Evolutionary conservation across 2,329 filamentous ascomycete species (phyloP).

Genomic region (Sclerotinia trifoliorum): DNA sequence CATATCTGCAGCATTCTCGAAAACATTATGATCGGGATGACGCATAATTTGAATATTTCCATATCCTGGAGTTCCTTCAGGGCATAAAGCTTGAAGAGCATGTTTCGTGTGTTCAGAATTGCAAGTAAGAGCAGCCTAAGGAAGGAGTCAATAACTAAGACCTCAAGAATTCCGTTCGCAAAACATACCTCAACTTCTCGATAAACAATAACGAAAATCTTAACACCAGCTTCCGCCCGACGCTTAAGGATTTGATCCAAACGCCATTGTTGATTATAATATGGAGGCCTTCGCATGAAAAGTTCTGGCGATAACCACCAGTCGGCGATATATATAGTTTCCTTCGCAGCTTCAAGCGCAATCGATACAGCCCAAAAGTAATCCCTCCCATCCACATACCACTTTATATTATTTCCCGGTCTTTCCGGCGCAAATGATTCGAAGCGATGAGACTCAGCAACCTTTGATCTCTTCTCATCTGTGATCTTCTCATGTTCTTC

Average conservation of each 20-base stretch:
- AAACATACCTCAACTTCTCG: slow-evolving; percentile 57
- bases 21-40: slow-evolving; percentile 91
- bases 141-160: slow-evolving; percentile 42
- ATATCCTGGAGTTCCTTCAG: slow-evolving; percentile 75
- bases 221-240: slow-evolving; percentile 85
- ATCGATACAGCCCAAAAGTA: slow-evolving; percentile 94
- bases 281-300: slow-evolving; percentile 81
- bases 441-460: slow-evolving; percentile 76
- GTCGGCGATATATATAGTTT: slow-evolving; percentile 92
- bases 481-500: slow-evolving; percentile 85
- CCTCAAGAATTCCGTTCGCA: neutral
- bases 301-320: slow-evolving; percentile 95
- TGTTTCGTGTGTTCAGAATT: slow-evolving; percentile 93
- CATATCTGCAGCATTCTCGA: slow-evolving; percentile 93
- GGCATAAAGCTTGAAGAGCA: slow-evolving; percentile 74
- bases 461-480: slow-evolving; percentile 73
- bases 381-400: slow-evolving; percentile 94
- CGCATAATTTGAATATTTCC: slow-evolving; percentile 88
- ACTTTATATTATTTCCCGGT: slow-evolving; percentile 85
- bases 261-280: slow-evolving; percentile 79
- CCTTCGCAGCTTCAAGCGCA: slow-evolving; percentile 84
- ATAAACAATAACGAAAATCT: slow-evolving; percentile 92
- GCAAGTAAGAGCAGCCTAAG: slow-evolving; percentile 79
- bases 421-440: slow-evolving; percentile 87
- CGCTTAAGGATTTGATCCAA: slow-evolving; percentile 85